phyloP scores from a whole-genome alignment of 2,329 filamentous ascomycete genomes.

The Penicillium sp. region DNA sequence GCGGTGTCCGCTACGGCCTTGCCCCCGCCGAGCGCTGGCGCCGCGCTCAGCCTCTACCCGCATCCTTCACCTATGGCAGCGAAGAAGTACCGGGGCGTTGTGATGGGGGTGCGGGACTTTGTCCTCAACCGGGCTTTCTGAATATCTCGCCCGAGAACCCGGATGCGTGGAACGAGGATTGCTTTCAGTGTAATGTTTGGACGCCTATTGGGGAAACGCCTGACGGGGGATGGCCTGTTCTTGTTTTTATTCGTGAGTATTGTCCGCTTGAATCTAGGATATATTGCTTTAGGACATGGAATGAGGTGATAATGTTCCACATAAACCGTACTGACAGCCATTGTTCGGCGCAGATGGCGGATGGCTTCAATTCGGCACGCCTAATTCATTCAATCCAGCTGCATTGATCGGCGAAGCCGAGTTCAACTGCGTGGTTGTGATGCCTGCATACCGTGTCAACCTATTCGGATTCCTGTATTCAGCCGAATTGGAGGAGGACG shows the following conservation, averaged over 20 bases:
- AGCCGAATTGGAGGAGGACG: slow-evolving; percentile 41
- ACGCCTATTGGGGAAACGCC: slow-evolving; percentile 51
- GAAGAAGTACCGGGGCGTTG: slow-evolving; percentile 49
- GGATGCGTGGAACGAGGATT: slow-evolving; percentile 52
- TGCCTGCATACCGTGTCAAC: slow-evolving; percentile 58
- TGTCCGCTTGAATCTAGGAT: too few relatives aligned
- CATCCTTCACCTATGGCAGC: slow-evolving; percentile 54
- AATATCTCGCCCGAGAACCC: slow-evolving; percentile 25
- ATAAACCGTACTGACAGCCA: neutral
- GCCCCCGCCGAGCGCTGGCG: slow-evolving; percentile 54
- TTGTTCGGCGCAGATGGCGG: slow-evolving; percentile 49
- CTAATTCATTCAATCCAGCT: slow-evolving; percentile 49
- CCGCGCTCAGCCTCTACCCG: slow-evolving; percentile 49
- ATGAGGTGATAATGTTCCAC: neutral
- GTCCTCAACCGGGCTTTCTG: slow-evolving; percentile 51
- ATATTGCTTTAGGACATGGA: neutral
- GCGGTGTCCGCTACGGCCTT: slow-evolving; percentile 57
- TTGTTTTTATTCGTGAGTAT: slow-evolving; percentile 56
- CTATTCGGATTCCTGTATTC: slow-evolving; percentile 58
- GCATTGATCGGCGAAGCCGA: slow-evolving; percentile 52
- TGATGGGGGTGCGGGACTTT: slow-evolving; percentile 42
- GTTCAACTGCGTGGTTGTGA: slow-evolving; percentile 53
- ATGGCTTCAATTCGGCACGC: slow-evolving; percentile 57
- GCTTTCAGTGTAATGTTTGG: slow-evolving; percentile 58
- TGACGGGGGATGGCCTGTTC: slow-evolving; percentile 54